Evolutionary conservation across 2,329 filamentous ascomycete genomes (phyloP).

Genomic region (Botryosphaeria agaves): DNA sequence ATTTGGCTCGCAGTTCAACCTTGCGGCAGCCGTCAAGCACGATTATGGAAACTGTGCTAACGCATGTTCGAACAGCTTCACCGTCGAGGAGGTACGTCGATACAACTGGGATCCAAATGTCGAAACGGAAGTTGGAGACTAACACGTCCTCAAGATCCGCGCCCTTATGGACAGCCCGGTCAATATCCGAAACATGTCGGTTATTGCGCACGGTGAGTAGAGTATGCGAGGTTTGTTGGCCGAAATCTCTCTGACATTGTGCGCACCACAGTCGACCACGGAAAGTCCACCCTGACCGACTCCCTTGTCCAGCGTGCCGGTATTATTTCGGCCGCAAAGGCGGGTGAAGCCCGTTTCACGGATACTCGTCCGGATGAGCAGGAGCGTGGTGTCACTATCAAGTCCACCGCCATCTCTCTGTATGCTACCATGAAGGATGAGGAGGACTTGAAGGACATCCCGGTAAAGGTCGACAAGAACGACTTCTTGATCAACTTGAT

Average conservation of each 20-base stretch:
- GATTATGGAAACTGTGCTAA: conserved; percentile 27
- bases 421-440: conserved; percentile 67
- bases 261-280: conserved; percentile 63
- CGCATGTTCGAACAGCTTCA: conserved; percentile 56
- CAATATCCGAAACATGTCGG: conserved; percentile 90
- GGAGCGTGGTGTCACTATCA: conserved; percentile 99
- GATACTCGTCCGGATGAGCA: conserved; percentile 97
- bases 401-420: conserved; percentile 98
- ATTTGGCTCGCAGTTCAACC: not conserved
- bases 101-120: not conserved
- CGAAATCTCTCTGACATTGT: not conserved
- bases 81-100: conserved; percentile 62
- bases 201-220: conserved; percentile 82
- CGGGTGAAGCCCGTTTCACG: conserved; percentile 87
- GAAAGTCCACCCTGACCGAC: conserved; percentile 99
- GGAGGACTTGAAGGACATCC: conserved; percentile 91
- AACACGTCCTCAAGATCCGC: conserved; percentile 40
- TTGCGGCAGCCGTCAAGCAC: not conserved
- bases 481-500: conserved; percentile 99
- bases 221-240: not conserved
- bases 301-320: conserved; percentile 97
- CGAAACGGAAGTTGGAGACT: not conserved
- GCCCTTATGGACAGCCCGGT: conserved; percentile 60
- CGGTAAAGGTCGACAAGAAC: conserved; percentile 73
- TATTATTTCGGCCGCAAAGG: conserved; percentile 98